Base-by-base conservation (phyloP, 305 asterid species). In the Fraxinus floribunda region DNA sequence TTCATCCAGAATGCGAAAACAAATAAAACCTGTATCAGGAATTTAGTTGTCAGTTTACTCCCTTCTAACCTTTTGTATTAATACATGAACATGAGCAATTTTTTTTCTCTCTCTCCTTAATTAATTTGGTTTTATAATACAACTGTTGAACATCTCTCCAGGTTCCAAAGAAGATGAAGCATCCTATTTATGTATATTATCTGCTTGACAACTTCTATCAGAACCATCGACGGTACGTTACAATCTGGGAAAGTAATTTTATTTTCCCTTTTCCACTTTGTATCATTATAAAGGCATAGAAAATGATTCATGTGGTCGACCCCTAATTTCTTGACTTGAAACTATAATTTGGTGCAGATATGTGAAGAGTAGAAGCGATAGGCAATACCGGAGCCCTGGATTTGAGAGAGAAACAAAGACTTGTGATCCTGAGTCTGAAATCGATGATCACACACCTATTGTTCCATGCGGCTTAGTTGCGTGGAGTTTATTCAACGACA, bases 391-490 rank as follows among this genome's bases (percentile, higher is more conserved):
- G 73, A 81, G 85, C 83, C 89, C 90, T 0, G 74, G 83, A 29
- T 29, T 74, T 0, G 96, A 84, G 80, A 41, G 13, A 0, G 44
- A 66, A 8, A 85, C 90, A 5, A 82, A 64, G 52, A 5, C 75
- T 26, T 91, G 92, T 18, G 86, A 81, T 9, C 92, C 94, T 24
- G 94, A 91, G 86, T 88, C 86, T 20, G 72, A n/a, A 10, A 75
- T 16, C 13, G 44, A 38, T 26, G 83, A 88, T 0, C 46, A 71
- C 20, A 52, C 78, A 79, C 92, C 95, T 0, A 90, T 95, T 30
- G 93, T 95, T 46, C 98, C 98, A 0, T 95, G 98, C 83, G 98
- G 98, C 15, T 93, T 95, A n/a, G 83, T 95, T 3, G 98, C 98
- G 32, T 95, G 98, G 98, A 95, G 97, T 85, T 85, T 95, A 64